Conservation (phyloP, 768 basidiomycete genomes). For the Lactarius akahatsu region DNA sequence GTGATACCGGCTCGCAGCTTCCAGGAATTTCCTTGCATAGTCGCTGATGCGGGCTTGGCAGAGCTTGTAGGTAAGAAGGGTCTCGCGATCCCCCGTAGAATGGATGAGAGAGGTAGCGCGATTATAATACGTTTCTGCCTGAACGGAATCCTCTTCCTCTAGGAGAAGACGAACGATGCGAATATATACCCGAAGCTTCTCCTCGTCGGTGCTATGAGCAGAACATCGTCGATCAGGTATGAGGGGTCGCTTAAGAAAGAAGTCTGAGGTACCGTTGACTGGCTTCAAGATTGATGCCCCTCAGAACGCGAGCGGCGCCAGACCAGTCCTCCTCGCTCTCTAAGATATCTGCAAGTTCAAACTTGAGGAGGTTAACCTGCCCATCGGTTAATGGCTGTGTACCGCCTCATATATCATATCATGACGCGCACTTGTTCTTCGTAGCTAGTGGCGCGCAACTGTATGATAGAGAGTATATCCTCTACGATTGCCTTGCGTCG, state of each 20-base stretch:
- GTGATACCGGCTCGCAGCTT: conserved; percentile 92
- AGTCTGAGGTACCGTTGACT: conserved; percentile 64
- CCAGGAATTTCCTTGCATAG: conserved; percentile 87
- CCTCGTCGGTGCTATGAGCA: conserved; percentile 53
- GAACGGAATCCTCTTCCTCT: conserved; percentile 95
- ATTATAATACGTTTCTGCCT: conserved; percentile 98
- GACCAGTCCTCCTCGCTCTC: conserved; percentile 93
- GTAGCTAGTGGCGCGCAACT: conserved; percentile 83
- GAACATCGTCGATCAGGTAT: background rate
- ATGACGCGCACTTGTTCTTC: conserved; percentile 81
- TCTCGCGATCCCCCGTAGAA: conserved; percentile 74
- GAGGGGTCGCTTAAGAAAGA: background rate
- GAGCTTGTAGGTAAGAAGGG: conserved; percentile 81
- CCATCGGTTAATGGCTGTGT: conserved; percentile 7
- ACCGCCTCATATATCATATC: background rate
- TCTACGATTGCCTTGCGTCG: conserved; percentile 72
- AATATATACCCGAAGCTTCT: conserved; percentile 88
- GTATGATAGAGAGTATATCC: conserved; percentile 65
- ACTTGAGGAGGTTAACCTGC: conserved; percentile 79
- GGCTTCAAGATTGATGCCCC: conserved; percentile 89
- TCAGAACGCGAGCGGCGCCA: conserved; percentile 87
- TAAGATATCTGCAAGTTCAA: conserved; percentile 87
- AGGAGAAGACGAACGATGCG: conserved; percentile 91
- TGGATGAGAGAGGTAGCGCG: conserved; percentile 90
- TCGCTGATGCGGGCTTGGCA: conserved; percentile 95